These are phyloP conservation scores for Amanita pallidorosea DNA, from an alignment of 768 basidiomycete genomes.

Conservation along the genomic window DNA sequence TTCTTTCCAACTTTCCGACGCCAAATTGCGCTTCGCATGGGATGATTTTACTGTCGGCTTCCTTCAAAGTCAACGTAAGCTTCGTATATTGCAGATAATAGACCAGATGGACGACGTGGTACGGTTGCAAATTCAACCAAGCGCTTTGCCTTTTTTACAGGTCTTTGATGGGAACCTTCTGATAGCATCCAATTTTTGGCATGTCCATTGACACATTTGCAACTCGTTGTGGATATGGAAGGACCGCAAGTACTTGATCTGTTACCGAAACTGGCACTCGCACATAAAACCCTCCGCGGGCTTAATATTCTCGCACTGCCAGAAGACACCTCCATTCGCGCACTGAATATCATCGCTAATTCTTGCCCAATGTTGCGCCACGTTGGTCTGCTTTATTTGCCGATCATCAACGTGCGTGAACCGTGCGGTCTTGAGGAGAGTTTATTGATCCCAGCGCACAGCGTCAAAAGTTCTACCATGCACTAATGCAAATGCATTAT, in stretches of 20 bases:
- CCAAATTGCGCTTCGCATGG: slow-evolving; percentile 39
- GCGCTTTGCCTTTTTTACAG: slow-evolving; percentile 27
- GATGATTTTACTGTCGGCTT: slow-evolving; percentile 35
- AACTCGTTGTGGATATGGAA: slow-evolving; percentile 29
- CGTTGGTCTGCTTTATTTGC: slow-evolving; percentile 19
- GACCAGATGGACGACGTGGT: slow-evolving; percentile 14
- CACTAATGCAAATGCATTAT: slow-evolving; percentile 16
- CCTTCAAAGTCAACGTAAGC: slow-evolving; percentile 31
- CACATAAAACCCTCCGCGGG: slow-evolving; percentile 15
- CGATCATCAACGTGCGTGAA: slow-evolving; percentile 15
- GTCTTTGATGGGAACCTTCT: slow-evolving; percentile 34
- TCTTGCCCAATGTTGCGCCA: slow-evolving; percentile 16
- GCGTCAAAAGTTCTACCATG: slow-evolving; percentile 18
- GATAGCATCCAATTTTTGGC: slow-evolving; percentile 26
- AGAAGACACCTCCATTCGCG: slow-evolving; percentile 13
- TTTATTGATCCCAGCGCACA: slow-evolving; percentile 8
- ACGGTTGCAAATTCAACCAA: slow-evolving; percentile 7
- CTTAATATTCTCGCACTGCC: slow-evolving; percentile 21
- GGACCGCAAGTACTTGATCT: slow-evolving; percentile 18
- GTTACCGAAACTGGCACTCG: slow-evolving; percentile 18
- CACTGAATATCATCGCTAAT: slow-evolving; percentile 13
- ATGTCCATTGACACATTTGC: slow-evolving; percentile 33
- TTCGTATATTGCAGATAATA: slow-evolving; percentile 26
- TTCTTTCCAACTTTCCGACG: slow-evolving; percentile 38
- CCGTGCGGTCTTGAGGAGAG: background rate